These are phyloP conservation scores for Puya raimondii DNA, from an alignment of 176 grass and related monocot genomes.

Conservation along the genomic window DNA sequence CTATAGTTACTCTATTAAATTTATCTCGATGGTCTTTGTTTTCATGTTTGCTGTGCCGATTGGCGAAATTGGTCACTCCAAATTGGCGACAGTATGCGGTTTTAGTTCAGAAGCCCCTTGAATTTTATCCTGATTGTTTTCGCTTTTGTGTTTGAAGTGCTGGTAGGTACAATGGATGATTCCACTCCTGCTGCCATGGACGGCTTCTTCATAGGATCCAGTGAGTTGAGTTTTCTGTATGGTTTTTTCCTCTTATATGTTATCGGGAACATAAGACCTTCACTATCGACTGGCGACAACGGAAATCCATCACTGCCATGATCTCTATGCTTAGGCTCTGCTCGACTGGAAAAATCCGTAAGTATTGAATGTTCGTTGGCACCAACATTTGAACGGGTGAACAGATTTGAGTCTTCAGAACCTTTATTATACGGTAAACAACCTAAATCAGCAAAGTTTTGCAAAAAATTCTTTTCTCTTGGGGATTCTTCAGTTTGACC, in stretches of 20 bases:
- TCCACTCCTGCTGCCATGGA: slow-evolving; percentile 19
- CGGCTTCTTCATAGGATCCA: slow-evolving; percentile 20
- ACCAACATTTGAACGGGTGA: slow-evolving; percentile 9
- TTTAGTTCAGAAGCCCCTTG: not conserved
- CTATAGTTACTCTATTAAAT: slow-evolving; percentile 10
- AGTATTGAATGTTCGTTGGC: not conserved
- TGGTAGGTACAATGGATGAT: slow-evolving; percentile 12
- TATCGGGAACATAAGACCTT: slow-evolving; percentile 38
- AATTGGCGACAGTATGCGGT: not conserved
- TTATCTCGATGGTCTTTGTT: slow-evolving; percentile 25
- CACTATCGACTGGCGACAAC: slow-evolving; percentile 12
- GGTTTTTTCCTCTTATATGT: slow-evolving; percentile 73
- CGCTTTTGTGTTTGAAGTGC: slow-evolving; percentile 29
- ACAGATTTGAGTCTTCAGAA: slow-evolving; percentile 22
- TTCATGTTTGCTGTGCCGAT: not conserved
- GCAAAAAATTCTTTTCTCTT: slow-evolving; percentile 44
- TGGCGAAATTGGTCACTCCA: not conserved
- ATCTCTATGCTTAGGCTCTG: slow-evolving; percentile 9
- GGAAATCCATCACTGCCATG: slow-evolving; percentile 9
- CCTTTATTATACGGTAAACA: slow-evolving; percentile 22
- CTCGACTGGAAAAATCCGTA: slow-evolving; percentile 9
- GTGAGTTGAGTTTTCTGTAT: slow-evolving; percentile 36
- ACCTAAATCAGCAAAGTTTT: slow-evolving; percentile 31
- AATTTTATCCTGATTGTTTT: slow-evolving; percentile 31
- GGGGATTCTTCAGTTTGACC: slow-evolving; percentile 15